A percentile compares a stretch with the other conserved stretches of the same genome.
Conservation (phyloP, 768 basidiomycete species). For the Terana coerulea region DNA sequence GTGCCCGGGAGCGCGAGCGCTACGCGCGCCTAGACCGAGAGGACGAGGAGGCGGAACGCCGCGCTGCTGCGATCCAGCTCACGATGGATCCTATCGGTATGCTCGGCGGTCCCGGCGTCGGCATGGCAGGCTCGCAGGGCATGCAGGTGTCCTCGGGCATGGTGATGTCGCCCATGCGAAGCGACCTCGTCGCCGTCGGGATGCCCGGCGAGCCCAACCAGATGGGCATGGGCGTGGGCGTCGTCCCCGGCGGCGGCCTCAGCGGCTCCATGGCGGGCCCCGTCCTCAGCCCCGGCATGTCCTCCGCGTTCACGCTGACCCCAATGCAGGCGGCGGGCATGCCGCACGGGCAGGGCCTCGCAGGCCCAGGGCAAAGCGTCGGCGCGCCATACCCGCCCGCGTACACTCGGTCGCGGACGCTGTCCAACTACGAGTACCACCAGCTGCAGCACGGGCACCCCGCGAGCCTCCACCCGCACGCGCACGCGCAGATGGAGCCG, state of each 20-base stretch:
- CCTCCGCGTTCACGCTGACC: neutral
- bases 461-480: constrained; percentile 2
- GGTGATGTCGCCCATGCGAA: neutral
- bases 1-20: constrained; percentile 20
- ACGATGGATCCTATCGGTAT: neutral
- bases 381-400: neutral
- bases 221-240: neutral
- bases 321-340: neutral
- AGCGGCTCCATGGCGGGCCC: neutral
- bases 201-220: neutral
- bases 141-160: neutral
- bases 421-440: neutral
- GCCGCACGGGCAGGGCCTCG: neutral
- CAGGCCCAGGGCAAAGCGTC: neutral
- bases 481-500: neutral
- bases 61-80: neutral
- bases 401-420: neutral
- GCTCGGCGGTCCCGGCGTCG: neutral
- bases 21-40: constrained; percentile 10
- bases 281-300: neutral
- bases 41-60: neutral
- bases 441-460: neutral
- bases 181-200: constrained; percentile 2
- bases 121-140: neutral
- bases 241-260: neutral